A percentile compares a stretch with the other conserved stretches of the same genome.
phyloP scores from a whole-genome alignment of 2,329 filamentous ascomycete genomes.

The Clarireedia monteithiana region DNA sequence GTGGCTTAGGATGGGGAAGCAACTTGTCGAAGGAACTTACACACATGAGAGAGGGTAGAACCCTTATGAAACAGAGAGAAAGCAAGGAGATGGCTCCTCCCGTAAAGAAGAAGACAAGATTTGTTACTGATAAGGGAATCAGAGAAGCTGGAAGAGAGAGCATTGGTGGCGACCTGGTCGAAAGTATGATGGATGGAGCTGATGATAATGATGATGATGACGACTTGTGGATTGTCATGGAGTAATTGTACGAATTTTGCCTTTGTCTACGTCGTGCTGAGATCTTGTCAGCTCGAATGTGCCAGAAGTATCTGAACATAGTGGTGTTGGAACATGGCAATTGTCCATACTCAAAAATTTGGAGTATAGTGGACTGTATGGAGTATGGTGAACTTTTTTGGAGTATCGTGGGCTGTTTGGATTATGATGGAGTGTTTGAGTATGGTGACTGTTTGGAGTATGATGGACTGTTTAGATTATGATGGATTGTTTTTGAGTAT shows the following conservation, averaged over 20 bases:
- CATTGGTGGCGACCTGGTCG: conserved; percentile 44
- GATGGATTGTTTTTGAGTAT: no score
- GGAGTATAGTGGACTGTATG: no score
- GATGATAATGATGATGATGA: conserved; percentile 15
- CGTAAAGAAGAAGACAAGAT: conserved; percentile 67
- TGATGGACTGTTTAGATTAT: no score
- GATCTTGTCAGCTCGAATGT: no score
- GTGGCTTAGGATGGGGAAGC: conserved; percentile 45
- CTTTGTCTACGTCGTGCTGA: no score
- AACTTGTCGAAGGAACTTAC: conserved; percentile 47
- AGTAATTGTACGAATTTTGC: conserved; percentile 5
- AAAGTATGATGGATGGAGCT: no score
- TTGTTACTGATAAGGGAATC: conserved; percentile 71
- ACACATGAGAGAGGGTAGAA: conserved; percentile 55
- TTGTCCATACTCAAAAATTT: no score
- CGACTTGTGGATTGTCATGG: conserved; percentile 28
- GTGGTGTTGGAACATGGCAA: no score
- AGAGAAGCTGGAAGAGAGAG: conserved; percentile 70
- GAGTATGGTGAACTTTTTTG: no score
- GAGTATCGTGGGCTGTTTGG: no score
- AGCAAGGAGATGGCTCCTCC: background rate
- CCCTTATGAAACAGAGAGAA: conserved; percentile 26
- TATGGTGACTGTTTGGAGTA: no score
- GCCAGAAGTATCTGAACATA: background rate
- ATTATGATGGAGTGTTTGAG: no score